phyloP scores from a whole-genome alignment of 192 early-diverging fungal species.

The Hyaloraphidium curvatum region DNA sequence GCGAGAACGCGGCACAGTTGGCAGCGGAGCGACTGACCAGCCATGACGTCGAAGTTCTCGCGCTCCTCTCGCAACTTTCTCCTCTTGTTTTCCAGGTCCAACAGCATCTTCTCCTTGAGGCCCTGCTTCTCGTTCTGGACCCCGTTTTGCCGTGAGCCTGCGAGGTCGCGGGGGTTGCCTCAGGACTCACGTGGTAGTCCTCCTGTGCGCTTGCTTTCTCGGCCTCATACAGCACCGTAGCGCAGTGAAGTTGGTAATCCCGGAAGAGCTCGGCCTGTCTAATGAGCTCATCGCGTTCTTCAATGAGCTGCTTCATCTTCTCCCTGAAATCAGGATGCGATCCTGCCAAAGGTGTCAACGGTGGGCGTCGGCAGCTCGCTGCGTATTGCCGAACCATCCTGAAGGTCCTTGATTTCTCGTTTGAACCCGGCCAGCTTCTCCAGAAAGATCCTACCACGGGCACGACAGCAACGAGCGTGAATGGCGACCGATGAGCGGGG shows the following conservation, averaged over 20 bases:
- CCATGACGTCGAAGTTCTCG: slow-evolving; percentile 57
- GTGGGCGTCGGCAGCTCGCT: background rate
- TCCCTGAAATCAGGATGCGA: slow-evolving; percentile 50
- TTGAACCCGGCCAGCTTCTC: slow-evolving; percentile 13
- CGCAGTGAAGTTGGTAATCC: slow-evolving; percentile 50
- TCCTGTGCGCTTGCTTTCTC: slow-evolving; percentile 39
- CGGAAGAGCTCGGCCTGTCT: slow-evolving; percentile 31
- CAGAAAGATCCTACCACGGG: slow-evolving; percentile 9
- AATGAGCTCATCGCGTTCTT: slow-evolving; percentile 33
- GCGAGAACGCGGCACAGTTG: no score
- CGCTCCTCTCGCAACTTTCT: slow-evolving; percentile 62
- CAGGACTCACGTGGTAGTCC: slow-evolving; percentile 35
- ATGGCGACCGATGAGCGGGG: no score
- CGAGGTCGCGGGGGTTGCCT: no score
- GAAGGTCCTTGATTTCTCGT: slow-evolving; percentile 11
- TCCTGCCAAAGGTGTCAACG: no score
- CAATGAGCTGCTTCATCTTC: slow-evolving; percentile 32
- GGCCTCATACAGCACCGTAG: slow-evolving; percentile 35
- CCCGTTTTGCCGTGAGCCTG: no score
- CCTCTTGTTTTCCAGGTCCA: slow-evolving; percentile 55
- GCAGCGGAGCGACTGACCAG: slow-evolving; percentile 30
- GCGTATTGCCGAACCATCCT: slow-evolving; percentile 9
- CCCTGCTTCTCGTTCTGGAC: slow-evolving; percentile 38
- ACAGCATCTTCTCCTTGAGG: slow-evolving; percentile 51
- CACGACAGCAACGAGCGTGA: slow-evolving; percentile 8